Base-by-base conservation (phyloP, 2,329 filamentous ascomycete genomes). In the Fusarium sp. region DNA sequence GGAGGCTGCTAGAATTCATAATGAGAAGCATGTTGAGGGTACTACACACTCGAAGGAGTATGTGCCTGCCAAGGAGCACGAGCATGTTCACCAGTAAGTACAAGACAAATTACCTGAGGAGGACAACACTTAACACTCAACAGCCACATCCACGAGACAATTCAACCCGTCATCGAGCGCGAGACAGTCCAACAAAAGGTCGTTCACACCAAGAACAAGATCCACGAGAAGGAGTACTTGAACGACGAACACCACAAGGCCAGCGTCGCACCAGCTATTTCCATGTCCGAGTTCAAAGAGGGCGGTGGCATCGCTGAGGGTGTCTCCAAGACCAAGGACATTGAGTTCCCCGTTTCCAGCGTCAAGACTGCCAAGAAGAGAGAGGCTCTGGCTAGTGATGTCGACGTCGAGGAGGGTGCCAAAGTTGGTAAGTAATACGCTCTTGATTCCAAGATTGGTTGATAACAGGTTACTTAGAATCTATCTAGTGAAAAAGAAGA, bases 161-260 rank as follows among this genome's bases (percentile, higher is more conserved):
- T 69, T 7, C 66, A 69, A 30, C 66, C 66, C 14, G 66, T 69
- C 11, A 69, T 69, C 14, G 66, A 69, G 65, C 49, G 66, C 16
- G 66, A 69, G 25, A 69, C 66, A 3, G 53, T 69, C n/a, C 59
- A 69, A 6, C 59, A 69, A 22, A 69, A 69, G 49, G 66, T 69
- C 3, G 44, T 69, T 9, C 66, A 69, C 22, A 69, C 65, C 12
- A 65, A 51, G 14, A 60, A 69, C 30, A 46, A 42, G 29, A 40
- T 69, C 9, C 66, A 69, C n/a, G 50, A 69, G n/a, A 69, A 32
- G 11, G 65, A 69, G 5, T 54, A 65, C 1, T 15, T 69, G 5
- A 69, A 69, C 20, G 66, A 69, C 11, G 45, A 69, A 20, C 20
- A 50, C 9, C 66, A 69, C 4, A n/a, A 69, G 15, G 59, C 65